Base-by-base conservation (phyloP, 768 basidiomycete species). In the Xerocomus brunneocitrinus region DNA sequence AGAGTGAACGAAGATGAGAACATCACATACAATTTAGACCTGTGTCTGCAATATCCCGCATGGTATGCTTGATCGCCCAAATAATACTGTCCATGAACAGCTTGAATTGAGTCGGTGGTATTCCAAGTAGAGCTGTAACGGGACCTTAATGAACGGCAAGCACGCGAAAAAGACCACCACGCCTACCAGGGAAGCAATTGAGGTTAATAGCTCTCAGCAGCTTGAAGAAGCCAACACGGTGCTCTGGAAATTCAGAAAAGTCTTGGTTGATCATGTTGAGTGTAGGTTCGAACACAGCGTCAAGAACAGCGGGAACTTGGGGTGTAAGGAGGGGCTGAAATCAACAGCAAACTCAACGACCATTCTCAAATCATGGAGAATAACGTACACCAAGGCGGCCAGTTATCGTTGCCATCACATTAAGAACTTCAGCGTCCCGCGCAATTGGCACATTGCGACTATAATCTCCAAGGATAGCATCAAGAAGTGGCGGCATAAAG, bases 11-110 rank as follows among this genome's bases (percentile, higher is more conserved):
- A 54, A 28, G 52, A 56, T 10, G 45, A 34, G 36, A 38, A 16
- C 38, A 34, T 50, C 5, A 59, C 58, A 72, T 73, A 91, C 89
- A 66, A 63, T 86, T 89, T 54, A 91, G 71, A 40, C 89, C 89
- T 40, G 87, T 90, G 67, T 98, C 95, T 5, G 93, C 91, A 57
- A 99, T 97, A 70, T 98, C 95, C 50, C 95, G 83, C 92, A 97
- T 94, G 14, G 92, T 98, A 74, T 99, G 97, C 71, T 99, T 99
- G 76, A 98, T 95, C n/a, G 94, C 95, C 95, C 97, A 99, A 48
- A 95, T 87, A 59, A 98, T 89, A 55, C 92, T 94, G 70, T 98
- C 95, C 84, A 97, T 98, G 71, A 97, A 89, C 54, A 98, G 75
- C 74, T 97, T 98, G 81, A 98, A 98, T 72, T 97, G 91, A 43